A percentile compares a stretch with the other conserved stretches of the same genome.
Evolutionary conservation across 495 filamentous ascomycete genomes (phyloP).

Genomic region (Rhizodiscina lignyota): DNA sequence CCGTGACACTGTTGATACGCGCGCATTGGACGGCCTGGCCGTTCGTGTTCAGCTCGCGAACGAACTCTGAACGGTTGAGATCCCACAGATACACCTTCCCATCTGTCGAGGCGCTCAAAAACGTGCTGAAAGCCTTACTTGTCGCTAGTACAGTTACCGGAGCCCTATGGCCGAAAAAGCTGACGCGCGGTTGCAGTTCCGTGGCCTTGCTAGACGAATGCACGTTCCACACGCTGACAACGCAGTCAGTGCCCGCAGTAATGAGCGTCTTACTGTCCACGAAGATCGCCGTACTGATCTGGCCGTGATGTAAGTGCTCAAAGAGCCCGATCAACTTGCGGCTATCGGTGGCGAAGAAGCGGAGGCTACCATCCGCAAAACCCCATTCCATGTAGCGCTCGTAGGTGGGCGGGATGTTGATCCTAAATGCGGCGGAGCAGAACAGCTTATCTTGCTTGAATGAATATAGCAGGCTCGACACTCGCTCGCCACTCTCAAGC

Average conservation of each 20-base stretch:
- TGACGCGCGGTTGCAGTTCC: conserved; percentile 64
- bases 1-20: conserved; percentile 74
- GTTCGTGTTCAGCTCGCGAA: conserved; percentile 49
- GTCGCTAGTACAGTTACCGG: conserved; percentile 68
- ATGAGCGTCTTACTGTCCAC: conserved; percentile 81
- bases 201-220: conserved; percentile 47
- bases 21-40: conserved; percentile 45
- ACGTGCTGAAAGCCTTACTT: conserved; percentile 69
- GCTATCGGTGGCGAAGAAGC: conserved; percentile 71
- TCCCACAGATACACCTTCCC: conserved; percentile 85
- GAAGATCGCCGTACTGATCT: conserved; percentile 64
- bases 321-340: conserved; percentile 66
- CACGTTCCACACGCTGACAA: conserved; percentile 65
- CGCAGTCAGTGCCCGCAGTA: conserved; percentile 82
- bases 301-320: conserved; percentile 82
- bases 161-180: conserved; percentile 75
- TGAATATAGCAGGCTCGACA: conserved; percentile 63
- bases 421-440: conserved; percentile 61
- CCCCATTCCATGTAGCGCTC: conserved; percentile 96
- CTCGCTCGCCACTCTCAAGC: conserved; percentile 64
- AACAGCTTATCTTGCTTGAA: conserved; percentile 67
- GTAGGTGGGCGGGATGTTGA: conserved; percentile 73
- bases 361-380: conserved; percentile 78
- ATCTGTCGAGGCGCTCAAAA: conserved; percentile 66
- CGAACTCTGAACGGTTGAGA: conserved; percentile 71